A percentile compares a stretch with the other conserved stretches of the same genome.
phyloP scores from a whole-genome alignment of 768 basidiomycete species.

The Mycena kentingensis region DNA sequence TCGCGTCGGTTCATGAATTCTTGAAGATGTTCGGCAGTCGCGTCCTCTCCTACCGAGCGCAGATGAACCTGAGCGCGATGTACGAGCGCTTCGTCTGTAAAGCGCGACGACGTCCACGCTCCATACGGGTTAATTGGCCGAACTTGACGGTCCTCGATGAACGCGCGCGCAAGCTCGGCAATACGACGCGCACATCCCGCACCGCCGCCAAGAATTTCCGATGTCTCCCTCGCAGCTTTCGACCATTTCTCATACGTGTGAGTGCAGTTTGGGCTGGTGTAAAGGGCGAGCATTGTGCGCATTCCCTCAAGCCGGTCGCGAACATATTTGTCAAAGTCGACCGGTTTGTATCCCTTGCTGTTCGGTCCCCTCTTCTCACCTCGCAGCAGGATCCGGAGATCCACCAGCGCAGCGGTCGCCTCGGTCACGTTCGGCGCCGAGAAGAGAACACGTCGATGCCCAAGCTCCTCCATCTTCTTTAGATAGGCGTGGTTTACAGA shows the following conservation, averaged over 20 bases:
- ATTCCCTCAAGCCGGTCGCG: conserved; percentile 1
- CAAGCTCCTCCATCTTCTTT: conserved; percentile 3
- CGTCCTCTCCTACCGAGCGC: conserved; percentile 17
- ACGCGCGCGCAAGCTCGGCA: conserved; percentile 1
- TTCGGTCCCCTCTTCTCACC: neutral
- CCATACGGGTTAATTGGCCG: conserved; percentile 12
- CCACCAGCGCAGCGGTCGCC: neutral
- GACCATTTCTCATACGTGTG: conserved; percentile 1
- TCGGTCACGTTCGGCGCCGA: neutral
- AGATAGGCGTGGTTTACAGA: neutral
- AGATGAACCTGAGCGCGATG: neutral
- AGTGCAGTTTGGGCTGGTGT: conserved; percentile 3
- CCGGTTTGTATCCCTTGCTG: conserved; percentile 3
- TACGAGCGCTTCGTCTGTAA: conserved; percentile 25
- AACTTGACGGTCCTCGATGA: conserved; percentile 2
- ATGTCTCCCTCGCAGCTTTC: neutral
- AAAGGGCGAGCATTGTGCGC: neutral
- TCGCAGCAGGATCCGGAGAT: neutral
- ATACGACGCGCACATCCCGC: conserved; percentile 3
- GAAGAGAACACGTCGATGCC: neutral
- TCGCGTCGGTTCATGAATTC: conserved; percentile 16
- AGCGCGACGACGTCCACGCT: conserved; percentile 9
- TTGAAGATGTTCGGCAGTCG: conserved; percentile 26
- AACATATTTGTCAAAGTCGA: neutral
- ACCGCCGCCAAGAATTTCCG: neutral